Evolutionary conservation across 2,329 filamentous ascomycete species (phyloP).

Genomic region (Pseudocercospora eumusae): DNA sequence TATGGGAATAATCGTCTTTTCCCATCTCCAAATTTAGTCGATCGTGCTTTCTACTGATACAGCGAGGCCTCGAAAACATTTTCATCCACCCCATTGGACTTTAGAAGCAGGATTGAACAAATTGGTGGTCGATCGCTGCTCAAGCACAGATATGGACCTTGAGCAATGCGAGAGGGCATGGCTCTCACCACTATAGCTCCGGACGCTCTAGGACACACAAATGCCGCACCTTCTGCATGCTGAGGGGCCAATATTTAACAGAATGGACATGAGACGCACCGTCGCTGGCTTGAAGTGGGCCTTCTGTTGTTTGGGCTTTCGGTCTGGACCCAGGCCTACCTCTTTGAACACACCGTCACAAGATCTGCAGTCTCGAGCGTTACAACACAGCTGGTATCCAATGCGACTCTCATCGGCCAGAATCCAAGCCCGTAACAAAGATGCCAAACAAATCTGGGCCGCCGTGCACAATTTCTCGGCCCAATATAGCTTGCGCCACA

Average conservation of each 20-base stretch:
- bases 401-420: neutral
- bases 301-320: neutral
- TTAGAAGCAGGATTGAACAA: neutral
- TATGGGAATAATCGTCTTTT: neutral
- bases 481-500: conserved; percentile 5
- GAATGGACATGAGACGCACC: neutral
- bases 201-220: neutral
- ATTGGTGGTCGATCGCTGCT: neutral
- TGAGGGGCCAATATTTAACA: neutral
- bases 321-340: neutral
- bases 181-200: no score
- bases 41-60: neutral
- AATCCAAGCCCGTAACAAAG: neutral
- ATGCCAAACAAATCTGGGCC: neutral
- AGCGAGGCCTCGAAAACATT: neutral
- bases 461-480: conserved; percentile 2
- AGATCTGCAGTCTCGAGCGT: neutral
- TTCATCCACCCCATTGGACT: neutral
- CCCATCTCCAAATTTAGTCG: neutral
- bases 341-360: neutral
- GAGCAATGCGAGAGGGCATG: neutral
- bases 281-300: neutral
- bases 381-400: neutral
- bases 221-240: neutral
- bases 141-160: neutral